These are phyloP conservation scores for Auricularia cornea DNA, from an alignment of 768 basidiomycete species.

Conservation along the genomic window DNA sequence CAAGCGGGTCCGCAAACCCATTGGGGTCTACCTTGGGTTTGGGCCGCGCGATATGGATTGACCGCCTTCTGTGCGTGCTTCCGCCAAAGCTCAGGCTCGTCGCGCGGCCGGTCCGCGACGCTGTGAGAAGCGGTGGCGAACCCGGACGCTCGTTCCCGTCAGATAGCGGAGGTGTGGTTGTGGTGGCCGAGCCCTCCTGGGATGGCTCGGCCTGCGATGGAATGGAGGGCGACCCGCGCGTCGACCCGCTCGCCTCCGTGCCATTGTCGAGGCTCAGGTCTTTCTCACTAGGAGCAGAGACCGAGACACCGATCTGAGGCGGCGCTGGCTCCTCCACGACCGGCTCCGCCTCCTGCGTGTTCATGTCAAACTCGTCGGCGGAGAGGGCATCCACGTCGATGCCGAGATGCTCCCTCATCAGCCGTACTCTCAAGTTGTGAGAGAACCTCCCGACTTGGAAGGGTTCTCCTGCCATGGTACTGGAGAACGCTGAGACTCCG, in stretches of 20 bases:
- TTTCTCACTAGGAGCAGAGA: background rate
- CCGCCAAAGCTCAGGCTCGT: background rate
- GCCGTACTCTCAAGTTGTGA: conserved; percentile 81
- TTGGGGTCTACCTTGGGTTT: conserved; percentile 68
- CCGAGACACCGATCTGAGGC: background rate
- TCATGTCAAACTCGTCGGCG: conserved; percentile 46
- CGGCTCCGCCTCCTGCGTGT: conserved; percentile 11
- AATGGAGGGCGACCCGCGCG: background rate
- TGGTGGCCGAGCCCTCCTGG: background rate
- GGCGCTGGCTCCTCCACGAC: background rate
- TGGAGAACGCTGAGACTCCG: conserved; percentile 19
- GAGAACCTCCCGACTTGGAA: conserved; percentile 97
- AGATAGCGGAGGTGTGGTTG: background rate
- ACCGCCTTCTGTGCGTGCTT: background rate
- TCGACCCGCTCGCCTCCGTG: background rate
- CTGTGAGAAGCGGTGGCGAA: background rate
- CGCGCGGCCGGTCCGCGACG: background rate
- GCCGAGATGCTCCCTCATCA: conserved; percentile 96
- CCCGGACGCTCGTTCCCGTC: background rate
- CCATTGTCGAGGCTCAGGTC: background rate
- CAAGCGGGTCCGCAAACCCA: conserved; percentile 83
- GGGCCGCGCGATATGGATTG: conserved; percentile 24
- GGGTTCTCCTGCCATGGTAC: conserved; percentile 88
- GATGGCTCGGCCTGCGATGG: no score
- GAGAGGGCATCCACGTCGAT: conserved; percentile 85